Conservation (phyloP, 192 early-diverging fungal species). For the Radiomyces spectabilis region DNA sequence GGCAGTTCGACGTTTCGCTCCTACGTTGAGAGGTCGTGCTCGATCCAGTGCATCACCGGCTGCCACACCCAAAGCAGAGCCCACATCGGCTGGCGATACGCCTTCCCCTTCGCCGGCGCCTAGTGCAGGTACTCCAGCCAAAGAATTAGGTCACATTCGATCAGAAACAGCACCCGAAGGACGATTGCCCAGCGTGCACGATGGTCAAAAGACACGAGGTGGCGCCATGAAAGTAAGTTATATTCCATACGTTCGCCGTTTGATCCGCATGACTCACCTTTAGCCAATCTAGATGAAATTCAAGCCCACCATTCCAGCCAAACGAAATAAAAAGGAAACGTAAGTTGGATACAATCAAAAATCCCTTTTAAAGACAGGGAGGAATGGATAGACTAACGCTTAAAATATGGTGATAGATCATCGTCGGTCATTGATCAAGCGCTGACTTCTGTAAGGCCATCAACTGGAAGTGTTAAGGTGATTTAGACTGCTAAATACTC, state of each 20-base stretch:
- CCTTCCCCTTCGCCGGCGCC: neutral
- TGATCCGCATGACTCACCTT: neutral
- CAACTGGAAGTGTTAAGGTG: too few species aligned
- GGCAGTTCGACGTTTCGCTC: constrained; percentile 14
- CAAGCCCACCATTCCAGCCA: constrained; percentile 46
- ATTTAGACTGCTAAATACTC: too few species aligned
- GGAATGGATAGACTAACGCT: too few species aligned
- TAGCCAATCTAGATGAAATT: constrained; percentile 44
- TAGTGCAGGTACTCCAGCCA: neutral
- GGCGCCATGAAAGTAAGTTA: constrained; percentile 31
- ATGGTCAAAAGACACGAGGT: constrained; percentile 28
- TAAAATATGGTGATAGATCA: constrained; percentile 1
- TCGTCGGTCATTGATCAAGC: constrained; percentile 9
- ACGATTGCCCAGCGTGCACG: constrained; percentile 18
- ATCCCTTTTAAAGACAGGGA: too few species aligned
- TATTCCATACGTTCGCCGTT: neutral
- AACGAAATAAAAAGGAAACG: constrained; percentile 50
- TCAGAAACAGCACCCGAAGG: constrained; percentile 14
- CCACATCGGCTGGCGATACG: neutral
- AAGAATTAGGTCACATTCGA: constrained; percentile 15
- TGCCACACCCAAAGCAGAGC: neutral
- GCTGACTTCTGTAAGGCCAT: neutral
- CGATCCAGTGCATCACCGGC: neutral
- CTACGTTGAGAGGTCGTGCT: constrained; percentile 6
- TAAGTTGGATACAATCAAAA: constrained; percentile 22